Evolutionary conservation across 768 basidiomycete species (phyloP), one percentile per base, ranked within the genome.

Genomic region (Auriscalpium vulgare): DNA sequence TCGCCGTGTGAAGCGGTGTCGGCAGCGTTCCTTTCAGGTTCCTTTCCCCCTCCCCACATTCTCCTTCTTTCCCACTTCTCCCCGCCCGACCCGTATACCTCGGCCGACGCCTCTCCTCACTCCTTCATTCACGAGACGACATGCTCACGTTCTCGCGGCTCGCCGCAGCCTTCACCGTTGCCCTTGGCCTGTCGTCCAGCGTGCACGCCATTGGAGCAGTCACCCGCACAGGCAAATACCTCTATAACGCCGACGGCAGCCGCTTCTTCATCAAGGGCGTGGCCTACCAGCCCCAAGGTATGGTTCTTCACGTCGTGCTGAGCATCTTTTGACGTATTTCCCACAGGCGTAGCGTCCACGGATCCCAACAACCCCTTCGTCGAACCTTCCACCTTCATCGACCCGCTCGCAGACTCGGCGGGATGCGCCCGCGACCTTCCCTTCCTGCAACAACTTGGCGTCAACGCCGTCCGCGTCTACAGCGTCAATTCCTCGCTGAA

Each of bases 251-350:
- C 4, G 79, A 82, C 50, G 90, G 91, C 3, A 83, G 67, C 40
- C 73, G 94, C 53, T 95, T 95, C 72, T 94, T 84, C 71, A 87
- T 97, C 72, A 91, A 90, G 70, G 91, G 90, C 53, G 72, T 92
- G 54, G 88, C 88, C 10, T 93, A 93, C 70, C 90, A 92, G 68
- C 76, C 80, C 58, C 88, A 92, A 72, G 91, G 93, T 83, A 55
- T 51, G 69, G 21, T 40, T 29, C 2, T 19, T 37, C 19, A 13
- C 47, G n/a, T 16, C 37, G 40, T 11, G n/a, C 49, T 29, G 29
- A 52, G 21, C 9, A 34, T 55, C 14, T 23, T 47, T 16, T 40
- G 54, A 29, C 29, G 29, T 29, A 2, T 4, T 29, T 5, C 29
- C 29, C 4, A 0, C 51, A 57, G 40, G 46, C 29, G 29, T n/a